Evolutionary conservation across 345 rosid genomes (phyloP), one percentile per base, ranked within the genome.

Genomic region (Camelina neglecta): DNA sequence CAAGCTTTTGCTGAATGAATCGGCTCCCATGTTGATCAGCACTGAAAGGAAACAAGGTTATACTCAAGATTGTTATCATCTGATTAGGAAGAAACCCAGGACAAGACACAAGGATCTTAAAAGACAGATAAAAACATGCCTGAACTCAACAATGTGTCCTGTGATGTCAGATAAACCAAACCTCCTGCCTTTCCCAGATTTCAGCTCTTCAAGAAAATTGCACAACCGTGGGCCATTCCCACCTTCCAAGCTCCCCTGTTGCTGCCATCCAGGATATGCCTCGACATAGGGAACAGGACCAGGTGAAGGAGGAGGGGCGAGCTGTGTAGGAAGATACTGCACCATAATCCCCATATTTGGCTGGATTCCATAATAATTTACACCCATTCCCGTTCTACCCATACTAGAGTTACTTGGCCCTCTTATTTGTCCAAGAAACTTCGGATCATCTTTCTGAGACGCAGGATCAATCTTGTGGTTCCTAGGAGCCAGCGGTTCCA

Each of bases 1-100:
- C 90, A 75, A 89, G 81, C 84, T 85, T 87, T 79, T 89, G 93
- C 83, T 89, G 93, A 81, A 89, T 89, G 82, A 85, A 89, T 63
- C 93, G 79, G 74, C 93, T 89, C 51, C 93, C 91, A 38, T 89
- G 89, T 78, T 89, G 93, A 83, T 89, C 93, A 71, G 85, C 81
- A 77, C 93, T 89, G 85, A 64, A 84, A 59, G 58, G n/a, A 53
- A 50, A 72, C 82, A 74, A 66, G 29, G 11, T 67, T 45, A 20
- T 5, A 33, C 53, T 80, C 60, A 73, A 67, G 20, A 67, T 39
- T 47, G 69, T 38, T 50, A 69, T 20, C 29, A 65, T 60, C 71
- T 36, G 48, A 45, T 11, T 11, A 23, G 9, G 31, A 56, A 44
- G 44, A 60, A 39, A 29, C 67, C 24, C 24, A 53, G 76, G 39